Evolutionary conservation across 192 early-diverging fungal species (phyloP), one percentile per base, ranked within the genome.

Genomic region (Tieghemiomyces parasiticus): DNA sequence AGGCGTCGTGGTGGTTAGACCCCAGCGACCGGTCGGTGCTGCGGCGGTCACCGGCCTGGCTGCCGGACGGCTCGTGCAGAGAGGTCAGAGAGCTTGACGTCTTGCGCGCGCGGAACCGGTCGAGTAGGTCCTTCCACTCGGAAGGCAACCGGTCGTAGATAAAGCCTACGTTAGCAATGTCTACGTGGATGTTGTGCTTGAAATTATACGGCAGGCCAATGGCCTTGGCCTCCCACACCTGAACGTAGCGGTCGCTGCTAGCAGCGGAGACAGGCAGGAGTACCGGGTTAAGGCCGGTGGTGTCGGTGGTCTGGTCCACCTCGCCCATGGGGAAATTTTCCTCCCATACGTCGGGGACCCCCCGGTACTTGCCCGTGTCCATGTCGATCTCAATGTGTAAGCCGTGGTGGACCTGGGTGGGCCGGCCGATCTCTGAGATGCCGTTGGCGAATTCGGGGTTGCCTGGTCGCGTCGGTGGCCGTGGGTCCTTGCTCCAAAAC

Each of bases 311-410:
- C 32, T 60, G 44, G 46, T 60, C 59, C 45, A 60, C 59, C 9
- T 46, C 46, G 25, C 46, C 59, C 44, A 47, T 60, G 9, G 59
- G 59, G n/a, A 60, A 46, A 22, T 60, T 60, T 26, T 45, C 13
- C 38, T 47, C 22, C 59, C 59, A 60, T 25, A 60, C 59, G 28
- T 60, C 59, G 13, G 59, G 59, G 9, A 60, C 59, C 1, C 59
- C 59, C 22, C 42, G 45, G 16, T 46, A 47, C 29, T 60, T 60
- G 29, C 59, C 59, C 8, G 44, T 45, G 2, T 45, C 59, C 46
- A 47, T 47, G n/a, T 60, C 59, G 33, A 46, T 46, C 45, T 60
- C 59, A 60, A 60, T 60, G 45, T 60, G 59, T 12, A 60, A 35
- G 20, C 59, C 59, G 46, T 60, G 59, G 29, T 46, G 44, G 16